Conservation (phyloP, 208 protist species). For the Trypanosoma lewisi region DNA sequence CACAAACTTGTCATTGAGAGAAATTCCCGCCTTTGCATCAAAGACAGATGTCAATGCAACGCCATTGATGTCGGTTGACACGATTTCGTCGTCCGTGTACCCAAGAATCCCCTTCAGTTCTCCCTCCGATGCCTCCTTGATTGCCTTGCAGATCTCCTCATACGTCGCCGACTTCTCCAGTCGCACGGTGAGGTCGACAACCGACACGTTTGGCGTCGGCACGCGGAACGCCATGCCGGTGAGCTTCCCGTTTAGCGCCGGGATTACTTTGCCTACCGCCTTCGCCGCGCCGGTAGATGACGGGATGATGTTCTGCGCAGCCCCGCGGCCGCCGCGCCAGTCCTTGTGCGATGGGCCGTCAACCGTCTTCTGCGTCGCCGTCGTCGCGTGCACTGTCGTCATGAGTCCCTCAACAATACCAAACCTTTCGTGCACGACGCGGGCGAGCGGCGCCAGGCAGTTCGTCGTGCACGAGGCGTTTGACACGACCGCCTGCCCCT, state of each 20-base stretch:
- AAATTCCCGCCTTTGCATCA: constrained; percentile 92
- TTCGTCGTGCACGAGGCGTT: constrained; percentile 99
- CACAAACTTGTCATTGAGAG: constrained; percentile 97
- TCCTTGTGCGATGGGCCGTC: constrained; percentile 95
- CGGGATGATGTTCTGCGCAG: constrained; percentile 98
- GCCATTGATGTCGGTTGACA: constrained; percentile 97
- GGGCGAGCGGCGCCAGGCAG: constrained; percentile 98
- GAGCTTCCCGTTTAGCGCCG: constrained; percentile 60
- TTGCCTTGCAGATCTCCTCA: constrained; percentile 36
- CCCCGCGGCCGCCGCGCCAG: constrained; percentile 95
- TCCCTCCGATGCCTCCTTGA: constrained; percentile 37
- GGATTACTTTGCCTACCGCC: constrained; percentile 96
- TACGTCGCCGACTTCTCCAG: constrained; percentile 37
- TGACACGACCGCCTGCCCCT: constrained; percentile 86
- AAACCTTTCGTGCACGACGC: constrained; percentile 94
- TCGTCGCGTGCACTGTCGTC: constrained; percentile 98
- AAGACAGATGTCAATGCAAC: constrained; percentile 97
- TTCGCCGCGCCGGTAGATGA: constrained; percentile 97
- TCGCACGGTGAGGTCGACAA: constrained; percentile 42
- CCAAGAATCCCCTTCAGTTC: constrained; percentile 95
- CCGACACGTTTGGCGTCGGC: constrained; percentile 69
- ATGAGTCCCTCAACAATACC: constrained; percentile 96
- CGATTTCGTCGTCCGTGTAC: constrained; percentile 96
- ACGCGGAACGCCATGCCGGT: constrained; percentile 98
- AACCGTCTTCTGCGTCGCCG: constrained; percentile 96